These are phyloP conservation scores for Aspergillus tamarii DNA, from an alignment of 2,329 filamentous ascomycete genomes.

Conservation along the genomic window DNA sequence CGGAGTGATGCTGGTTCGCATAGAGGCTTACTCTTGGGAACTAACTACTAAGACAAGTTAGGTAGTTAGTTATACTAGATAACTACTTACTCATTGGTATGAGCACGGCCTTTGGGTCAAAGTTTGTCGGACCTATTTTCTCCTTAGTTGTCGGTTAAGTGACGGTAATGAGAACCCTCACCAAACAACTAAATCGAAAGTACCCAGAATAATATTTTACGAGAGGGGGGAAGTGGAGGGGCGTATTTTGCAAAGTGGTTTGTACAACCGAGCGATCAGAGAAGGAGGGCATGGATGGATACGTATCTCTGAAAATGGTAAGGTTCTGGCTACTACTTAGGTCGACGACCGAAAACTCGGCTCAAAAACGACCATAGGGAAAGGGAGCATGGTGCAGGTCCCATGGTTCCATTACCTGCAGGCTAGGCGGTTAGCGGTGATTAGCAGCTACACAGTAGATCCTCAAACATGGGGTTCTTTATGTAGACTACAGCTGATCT, in stretches of 20 bases:
- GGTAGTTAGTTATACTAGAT: neutral
- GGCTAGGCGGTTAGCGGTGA: conserved; percentile 19
- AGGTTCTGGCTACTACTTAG: conserved; percentile 11
- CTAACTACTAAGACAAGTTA: neutral
- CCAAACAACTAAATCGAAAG: neutral
- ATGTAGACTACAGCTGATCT: conserved; percentile 13
- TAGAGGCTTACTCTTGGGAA: neutral
- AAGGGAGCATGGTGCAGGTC: conserved; percentile 17
- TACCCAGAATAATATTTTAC: conserved; percentile 10
- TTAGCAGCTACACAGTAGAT: conserved; percentile 24
- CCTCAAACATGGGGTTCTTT: conserved; percentile 14
- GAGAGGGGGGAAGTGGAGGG: conserved; percentile 9
- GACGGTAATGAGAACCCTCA: neutral
- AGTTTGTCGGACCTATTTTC: neutral
- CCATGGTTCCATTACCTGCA: conserved; percentile 19
- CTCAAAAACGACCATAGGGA: conserved; percentile 17
- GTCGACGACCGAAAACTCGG: conserved; percentile 21
- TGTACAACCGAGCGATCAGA: conserved; percentile 16
- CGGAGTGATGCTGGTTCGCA: neutral
- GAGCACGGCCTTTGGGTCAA: neutral
- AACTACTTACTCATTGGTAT: neutral
- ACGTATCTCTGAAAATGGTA: conserved; percentile 16
- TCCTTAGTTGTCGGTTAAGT: neutral
- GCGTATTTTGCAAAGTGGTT: conserved; percentile 10
- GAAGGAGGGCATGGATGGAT: conserved; percentile 7